These are phyloP conservation scores for Crataegus laevigata DNA, from an alignment of 306 rosid species.

Conservation along the genomic window DNA sequence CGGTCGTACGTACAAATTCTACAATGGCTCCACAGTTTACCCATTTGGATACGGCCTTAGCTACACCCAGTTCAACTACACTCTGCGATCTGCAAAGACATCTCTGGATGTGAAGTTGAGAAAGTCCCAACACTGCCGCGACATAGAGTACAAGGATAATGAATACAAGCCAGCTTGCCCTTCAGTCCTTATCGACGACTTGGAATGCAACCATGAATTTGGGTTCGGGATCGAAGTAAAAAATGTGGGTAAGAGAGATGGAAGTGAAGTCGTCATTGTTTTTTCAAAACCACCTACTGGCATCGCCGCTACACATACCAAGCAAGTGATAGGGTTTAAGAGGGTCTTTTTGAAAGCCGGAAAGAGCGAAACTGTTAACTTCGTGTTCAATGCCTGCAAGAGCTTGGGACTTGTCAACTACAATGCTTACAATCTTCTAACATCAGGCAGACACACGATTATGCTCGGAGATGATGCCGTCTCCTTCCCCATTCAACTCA, in stretches of 20 bases:
- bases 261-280: constrained; percentile 15
- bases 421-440: constrained; percentile 9
- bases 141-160: neutral
- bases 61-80: constrained; percentile 20
- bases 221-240: constrained; percentile 5
- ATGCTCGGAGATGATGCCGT: constrained; percentile 2
- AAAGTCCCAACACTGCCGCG: constrained; percentile 12
- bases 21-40: constrained; percentile 22
- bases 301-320: constrained; percentile 1
- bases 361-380: neutral
- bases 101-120: neutral
- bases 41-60: constrained; percentile 32
- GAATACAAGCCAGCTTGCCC: constrained; percentile 3
- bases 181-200: constrained; percentile 15
- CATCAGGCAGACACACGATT: constrained; percentile 23
- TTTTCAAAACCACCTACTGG: constrained; percentile 24
- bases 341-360: constrained; percentile 21
- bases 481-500: constrained; percentile 1
- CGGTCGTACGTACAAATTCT: constrained; percentile 31
- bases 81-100: constrained; percentile 1
- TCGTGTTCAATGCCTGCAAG: constrained; percentile 17
- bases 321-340: constrained; percentile 28
- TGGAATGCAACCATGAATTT: constrained; percentile 2
- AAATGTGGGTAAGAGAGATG: constrained; percentile 17
- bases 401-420: constrained; percentile 20